A percentile compares a stretch with the other conserved stretches of the same genome.
These are phyloP conservation scores for Cyberlindnera bimundalis DNA, from an alignment of 805 yeast genomes.

Conservation along the genomic window DNA sequence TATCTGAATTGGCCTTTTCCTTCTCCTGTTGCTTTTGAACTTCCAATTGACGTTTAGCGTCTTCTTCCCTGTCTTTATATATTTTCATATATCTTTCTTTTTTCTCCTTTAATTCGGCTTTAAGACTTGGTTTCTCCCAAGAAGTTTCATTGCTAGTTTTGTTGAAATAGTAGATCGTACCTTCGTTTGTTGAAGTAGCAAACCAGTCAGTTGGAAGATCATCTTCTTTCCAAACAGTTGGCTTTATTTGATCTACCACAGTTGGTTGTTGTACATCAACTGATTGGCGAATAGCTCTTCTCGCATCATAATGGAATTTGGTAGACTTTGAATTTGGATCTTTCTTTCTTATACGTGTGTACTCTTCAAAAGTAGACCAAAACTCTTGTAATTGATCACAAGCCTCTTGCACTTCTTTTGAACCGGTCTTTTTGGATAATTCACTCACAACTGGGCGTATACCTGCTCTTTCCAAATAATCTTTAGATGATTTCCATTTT, in stretches of 20 bases:
- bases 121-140: slow-evolving; percentile 55
- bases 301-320: slow-evolving; percentile 9
- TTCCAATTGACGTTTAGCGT: slow-evolving; percentile 26
- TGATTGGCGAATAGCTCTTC: slow-evolving; percentile 17
- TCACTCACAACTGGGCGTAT: slow-evolving; percentile 61
- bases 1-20: slow-evolving; percentile 16
- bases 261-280: slow-evolving; percentile 2
- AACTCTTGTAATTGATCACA: slow-evolving; percentile 48
- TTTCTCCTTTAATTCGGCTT: slow-evolving; percentile 17
- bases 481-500: slow-evolving; percentile 66
- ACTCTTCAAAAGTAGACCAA: slow-evolving; percentile 77
- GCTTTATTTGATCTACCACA: background rate
- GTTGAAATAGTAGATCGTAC: slow-evolving; percentile 48
- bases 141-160: slow-evolving; percentile 39
- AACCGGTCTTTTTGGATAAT: slow-evolving; percentile 30
- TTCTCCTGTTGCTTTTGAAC: slow-evolving; percentile 18
- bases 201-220: slow-evolving; percentile 53
- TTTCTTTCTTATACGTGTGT: slow-evolving; percentile 39
- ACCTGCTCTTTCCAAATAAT: slow-evolving; percentile 69
- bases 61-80: slow-evolving; percentile 30
- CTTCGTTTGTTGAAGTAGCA: slow-evolving; percentile 45
- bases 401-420: slow-evolving; percentile 31
- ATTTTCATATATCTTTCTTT: slow-evolving; percentile 29
- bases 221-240: slow-evolving; percentile 9
- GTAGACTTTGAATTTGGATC: slow-evolving; percentile 2